Base-by-base conservation (phyloP, 1,284 basidiomycete species). In the Fomitopsis palustris region DNA sequence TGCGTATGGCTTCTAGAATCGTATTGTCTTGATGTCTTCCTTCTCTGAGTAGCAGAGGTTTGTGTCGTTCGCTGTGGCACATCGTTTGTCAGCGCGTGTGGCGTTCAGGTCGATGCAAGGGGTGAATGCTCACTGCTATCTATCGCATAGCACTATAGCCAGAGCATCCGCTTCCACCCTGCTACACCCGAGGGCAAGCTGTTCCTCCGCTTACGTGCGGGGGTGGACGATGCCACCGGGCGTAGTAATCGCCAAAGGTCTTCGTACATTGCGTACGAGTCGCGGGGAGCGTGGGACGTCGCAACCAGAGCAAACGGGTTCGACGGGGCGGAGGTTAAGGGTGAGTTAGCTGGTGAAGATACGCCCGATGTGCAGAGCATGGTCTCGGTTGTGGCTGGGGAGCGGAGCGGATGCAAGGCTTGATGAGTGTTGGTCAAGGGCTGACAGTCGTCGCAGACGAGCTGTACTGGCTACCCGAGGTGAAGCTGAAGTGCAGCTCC, bases 251-350 rank as follows among this genome's bases (percentile, higher is more conserved):
- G 27, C 19, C 56, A 45, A 9, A 66, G 59, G 31, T 66, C 65
- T 33, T 65, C 65, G 45, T 60, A 63, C 59, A 66, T 59, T 33
- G 55, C 55, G 53, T 65, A 61, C 23, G 62, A 60, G 41, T 66
- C 65, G 31, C 66, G 62, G 4, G 65, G 66, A 14, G 64, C 62
- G 8, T 65, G 64, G 21, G 65, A 58, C 38, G 57, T 53, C 23
- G 62, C 23, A 62, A 65, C 64, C 21, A 68, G 51, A 57, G 33
- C 60, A 64, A 68, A 66, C 14, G 62, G 62, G 53, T 65, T 58
- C 19, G 61, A 59, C 21, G 63, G 21, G 9, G 64, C 17, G 31
- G 59, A 47, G 38, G 65, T 57, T 37, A 62, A 56, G 57, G 63
- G 59, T 21, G 58, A 31, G 49, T 25, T 55, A 23, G 58, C 23